Evolutionary conservation across 140 eudicot species (phyloP), one percentile per base, ranked within the genome.

Genomic region (Erigeron philadelphicus): DNA sequence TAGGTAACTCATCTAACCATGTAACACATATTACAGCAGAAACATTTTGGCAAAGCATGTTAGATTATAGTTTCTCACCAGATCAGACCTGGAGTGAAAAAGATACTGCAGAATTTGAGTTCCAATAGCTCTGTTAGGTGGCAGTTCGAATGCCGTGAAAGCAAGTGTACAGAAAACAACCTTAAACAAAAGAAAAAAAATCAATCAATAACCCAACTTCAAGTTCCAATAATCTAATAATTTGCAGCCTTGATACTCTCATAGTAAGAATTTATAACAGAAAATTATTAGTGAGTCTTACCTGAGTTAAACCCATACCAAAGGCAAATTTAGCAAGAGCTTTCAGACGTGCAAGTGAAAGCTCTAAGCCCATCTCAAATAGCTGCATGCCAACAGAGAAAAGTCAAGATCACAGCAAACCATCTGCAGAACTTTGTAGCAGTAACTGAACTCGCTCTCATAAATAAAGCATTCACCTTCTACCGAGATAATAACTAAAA

Each of bases 281-380:
- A 46, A 52, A 19, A n/a, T 41, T 0, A 17, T 58, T 45, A 25
- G 53, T 6, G 18, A 13, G 21, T 5, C 62, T 21, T 74, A 90
- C 97, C 95, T 91, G 97, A 38, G 91, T 82, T 62, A 91, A 85
- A 19, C 97, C 97, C 84, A 91, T 82, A 67, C 96, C 97, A 74
- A 91, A 91, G 18, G 97, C 97, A 50, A 85, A 91, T 73, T 88
- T 91, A 25, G 97, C 97, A 72, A 91, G 97, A 66, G 97, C 96
- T 79, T 82, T 91, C 73, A 91, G 72, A 57, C 97, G 95, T 23
- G 95, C 91, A 75, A 91, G 80, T 61, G 96, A 91, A 79, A 91
- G 97, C 86, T 91, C 97, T 68, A 91, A 81, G 6, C 97, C 97
- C 97, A 88, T 91, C 87, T 91, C 97, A 82, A 91, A 91, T 42